These are phyloP conservation scores for Atalantia buxifolia DNA, from an alignment of 345 rosid species.

Conservation along the genomic window DNA sequence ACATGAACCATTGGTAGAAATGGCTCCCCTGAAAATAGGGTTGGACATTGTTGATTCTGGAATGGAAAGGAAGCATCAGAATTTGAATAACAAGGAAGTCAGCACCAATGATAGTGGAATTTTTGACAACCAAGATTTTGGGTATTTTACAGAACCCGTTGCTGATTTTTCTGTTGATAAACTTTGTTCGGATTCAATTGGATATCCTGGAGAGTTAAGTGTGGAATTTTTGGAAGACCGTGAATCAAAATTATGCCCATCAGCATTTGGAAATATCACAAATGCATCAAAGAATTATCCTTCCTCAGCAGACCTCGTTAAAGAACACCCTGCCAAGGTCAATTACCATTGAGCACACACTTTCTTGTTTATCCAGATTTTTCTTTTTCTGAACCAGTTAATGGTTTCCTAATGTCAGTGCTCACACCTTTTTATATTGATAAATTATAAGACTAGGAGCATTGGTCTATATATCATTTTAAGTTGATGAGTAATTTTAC, in stretches of 20 bases:
- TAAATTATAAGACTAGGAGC: background rate
- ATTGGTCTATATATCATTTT: background rate
- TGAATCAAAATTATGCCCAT: slow-evolving; percentile 28
- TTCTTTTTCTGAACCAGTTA: background rate
- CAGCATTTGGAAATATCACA: slow-evolving; percentile 24
- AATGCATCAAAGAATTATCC: slow-evolving; percentile 24
- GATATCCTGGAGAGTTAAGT: slow-evolving; percentile 11
- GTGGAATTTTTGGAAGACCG: slow-evolving; percentile 24
- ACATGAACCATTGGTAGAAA: slow-evolving; percentile 33
- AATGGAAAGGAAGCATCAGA: slow-evolving; percentile 16
- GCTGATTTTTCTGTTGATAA: slow-evolving; percentile 16
- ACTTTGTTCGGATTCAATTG: slow-evolving; percentile 14
- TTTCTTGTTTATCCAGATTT: slow-evolving; percentile 5
- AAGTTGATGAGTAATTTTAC: too few relatives aligned
- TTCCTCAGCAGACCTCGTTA: slow-evolving; percentile 26
- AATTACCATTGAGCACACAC: slow-evolving; percentile 11
- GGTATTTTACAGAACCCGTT: slow-evolving; percentile 20
- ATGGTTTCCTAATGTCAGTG: background rate
- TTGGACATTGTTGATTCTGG: slow-evolving; percentile 18
- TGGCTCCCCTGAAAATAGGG: slow-evolving; percentile 21
- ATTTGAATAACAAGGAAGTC: slow-evolving; percentile 24
- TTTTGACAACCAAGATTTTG: slow-evolving; percentile 22
- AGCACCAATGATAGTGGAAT: slow-evolving; percentile 9
- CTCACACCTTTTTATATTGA: background rate
- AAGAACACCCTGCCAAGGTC: slow-evolving; percentile 54